A percentile compares a stretch with the other conserved stretches of the same genome.
Evolutionary conservation across 1,284 basidiomycete species (phyloP).

Genomic region (Papiliotrema nemorosa): DNA sequence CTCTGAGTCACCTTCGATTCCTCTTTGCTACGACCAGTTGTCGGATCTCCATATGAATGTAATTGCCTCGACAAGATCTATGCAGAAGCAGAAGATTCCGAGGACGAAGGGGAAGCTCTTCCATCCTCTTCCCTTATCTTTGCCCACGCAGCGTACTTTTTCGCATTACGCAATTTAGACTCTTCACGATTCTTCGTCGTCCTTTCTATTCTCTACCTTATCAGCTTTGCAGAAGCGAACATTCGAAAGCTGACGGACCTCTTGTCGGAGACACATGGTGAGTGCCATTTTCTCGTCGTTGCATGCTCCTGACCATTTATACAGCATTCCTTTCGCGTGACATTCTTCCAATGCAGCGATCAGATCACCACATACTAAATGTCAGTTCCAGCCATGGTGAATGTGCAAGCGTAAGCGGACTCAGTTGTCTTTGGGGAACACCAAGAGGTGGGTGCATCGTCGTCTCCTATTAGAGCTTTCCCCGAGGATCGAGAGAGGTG

Average conservation of each 20-base stretch:
- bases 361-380: slow-evolving; percentile 41
- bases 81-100: background rate
- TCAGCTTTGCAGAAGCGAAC: background rate
- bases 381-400: background rate
- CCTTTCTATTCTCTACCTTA: slow-evolving; percentile 61
- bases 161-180: slow-evolving; percentile 57
- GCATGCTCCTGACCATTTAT: slow-evolving; percentile 52
- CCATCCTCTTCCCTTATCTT: slow-evolving; percentile 28
- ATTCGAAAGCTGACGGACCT: slow-evolving; percentile 54
- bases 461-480: too few species aligned
- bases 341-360: slow-evolving; percentile 45
- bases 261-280: slow-evolving; percentile 68
- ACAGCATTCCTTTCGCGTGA: slow-evolving; percentile 34
- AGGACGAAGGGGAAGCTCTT: background rate
- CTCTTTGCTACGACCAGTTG: too few species aligned
- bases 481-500: too few species aligned
- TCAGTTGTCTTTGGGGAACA: slow-evolving; percentile 38
- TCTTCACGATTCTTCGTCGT: slow-evolving; percentile 65
- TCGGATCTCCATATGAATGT: too few species aligned
- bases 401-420: slow-evolving; percentile 21
- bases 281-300: slow-evolving; percentile 68
- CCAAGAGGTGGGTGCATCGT: slow-evolving; percentile 43
- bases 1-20: too few species aligned
- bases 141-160: slow-evolving; percentile 44
- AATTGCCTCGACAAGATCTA: too few species aligned